Conservation (phyloP, 139 green algal genomes). For the Trebouxia sp. region DNA sequence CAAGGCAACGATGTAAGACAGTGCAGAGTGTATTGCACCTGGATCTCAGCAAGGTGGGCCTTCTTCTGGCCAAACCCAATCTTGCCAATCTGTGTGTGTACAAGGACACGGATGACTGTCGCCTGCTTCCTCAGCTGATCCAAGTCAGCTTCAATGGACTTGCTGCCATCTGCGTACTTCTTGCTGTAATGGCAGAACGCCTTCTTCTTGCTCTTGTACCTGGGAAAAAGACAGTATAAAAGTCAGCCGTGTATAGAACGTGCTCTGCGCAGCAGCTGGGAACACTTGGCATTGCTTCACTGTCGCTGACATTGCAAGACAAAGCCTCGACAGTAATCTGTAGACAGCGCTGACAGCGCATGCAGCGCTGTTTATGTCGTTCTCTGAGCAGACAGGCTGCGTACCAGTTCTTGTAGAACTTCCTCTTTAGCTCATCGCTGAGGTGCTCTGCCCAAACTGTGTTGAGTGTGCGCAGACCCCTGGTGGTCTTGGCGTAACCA, state of each 20-base stretch:
- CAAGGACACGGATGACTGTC: conserved; percentile 85
- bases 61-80: conserved; percentile 91
- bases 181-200: conserved; percentile 98
- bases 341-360: not conserved
- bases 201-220: conserved; percentile 99
- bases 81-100: conserved; percentile 94
- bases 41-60: conserved; percentile 98
- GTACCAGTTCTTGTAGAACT: conserved; percentile 96
- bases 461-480: conserved; percentile 89
- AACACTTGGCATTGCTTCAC: not conserved
- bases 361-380: not conserved
- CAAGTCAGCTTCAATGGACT: conserved; percentile 87
- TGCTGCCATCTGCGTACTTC: conserved; percentile 90
- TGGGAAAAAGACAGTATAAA: not conserved
- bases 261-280: not conserved
- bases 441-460: conserved; percentile 99
- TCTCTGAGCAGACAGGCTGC: not conserved
- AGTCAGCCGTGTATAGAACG: not conserved
- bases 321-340: not conserved
- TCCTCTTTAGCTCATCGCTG: conserved; percentile 88
- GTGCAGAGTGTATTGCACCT: conserved; percentile 60
- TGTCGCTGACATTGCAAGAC: not conserved
- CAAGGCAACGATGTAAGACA: not conserved
- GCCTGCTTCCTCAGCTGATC: conserved; percentile 96
- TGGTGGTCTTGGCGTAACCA: conserved; percentile 91